Base-by-base conservation (phyloP, 2,329 filamentous ascomycete genomes). In the Monilinia fructigena region DNA sequence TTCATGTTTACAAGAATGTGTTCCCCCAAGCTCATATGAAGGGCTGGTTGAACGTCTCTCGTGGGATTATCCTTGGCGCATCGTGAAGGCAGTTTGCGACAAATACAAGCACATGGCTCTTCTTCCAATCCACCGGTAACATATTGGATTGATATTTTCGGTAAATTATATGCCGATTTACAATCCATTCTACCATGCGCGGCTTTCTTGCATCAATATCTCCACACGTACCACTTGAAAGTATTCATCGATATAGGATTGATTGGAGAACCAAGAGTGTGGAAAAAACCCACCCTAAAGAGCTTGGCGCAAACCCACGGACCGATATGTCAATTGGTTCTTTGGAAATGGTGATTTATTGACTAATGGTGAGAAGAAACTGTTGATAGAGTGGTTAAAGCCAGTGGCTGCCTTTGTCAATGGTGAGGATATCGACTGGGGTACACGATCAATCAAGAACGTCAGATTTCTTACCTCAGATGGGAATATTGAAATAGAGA, bases 311-410 rank as follows among this genome's bases (percentile, higher is more conserved):
- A 16, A 70, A 67, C 7, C 69, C 70, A 35, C 60, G 63, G 4
- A 70, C 69, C 3, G 69, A 70, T 55, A 61, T 68, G 63, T 66
- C 65, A 2, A 70, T 71, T 71, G 68, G 68, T 67, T 70, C 20
- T 71, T 65, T 63, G 69, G 69, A 18, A 68, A 71, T 59, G 69
- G 69, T 1, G 67, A 68, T n/a, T 12, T 2, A 0, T 56, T 71
- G n/a, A 68, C 63, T 23, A 20, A 35, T 1, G 4, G 18, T 0
- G 69, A 71, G 56, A 70, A 68, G 42, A 8, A 11, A 2, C 8
- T 69, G 5, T 55, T 71, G 23, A 26, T 28, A 26, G 50, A 68
- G 47, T 71, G 69, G 69, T 54, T 71, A n/a, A 48, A 67, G 8
- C 69, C 69, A 4, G 50, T 71, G 23, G 63, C 35, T 54, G 23